phyloP scores from a whole-genome alignment of 495 filamentous ascomycete genomes.

The Trichoderma erinaceum region DNA sequence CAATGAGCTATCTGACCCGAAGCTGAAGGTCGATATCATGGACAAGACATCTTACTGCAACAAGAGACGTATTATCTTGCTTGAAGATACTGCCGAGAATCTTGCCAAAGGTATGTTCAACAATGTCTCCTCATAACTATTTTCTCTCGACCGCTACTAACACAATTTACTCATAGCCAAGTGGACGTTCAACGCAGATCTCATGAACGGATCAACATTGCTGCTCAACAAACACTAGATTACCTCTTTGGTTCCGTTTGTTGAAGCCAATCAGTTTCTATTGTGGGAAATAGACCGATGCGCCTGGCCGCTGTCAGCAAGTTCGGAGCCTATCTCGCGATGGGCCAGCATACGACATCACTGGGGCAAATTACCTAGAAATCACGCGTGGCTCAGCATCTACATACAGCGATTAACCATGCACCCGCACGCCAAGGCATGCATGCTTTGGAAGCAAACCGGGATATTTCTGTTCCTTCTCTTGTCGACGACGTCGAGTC shows the following conservation, averaged over 20 bases:
- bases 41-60: slow-evolving; percentile 97
- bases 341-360: too few relatives aligned
- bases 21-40: slow-evolving; percentile 92
- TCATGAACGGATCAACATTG: slow-evolving; percentile 23
- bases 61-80: slow-evolving; percentile 78
- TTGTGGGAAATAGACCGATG: neutral
- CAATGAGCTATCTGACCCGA: slow-evolving; percentile 61
- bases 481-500: neutral
- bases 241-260: too few relatives aligned
- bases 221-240: neutral
- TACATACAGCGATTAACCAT: neutral
- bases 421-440: neutral
- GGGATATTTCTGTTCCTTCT: neutral
- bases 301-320: neutral
- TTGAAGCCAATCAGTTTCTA: neutral
- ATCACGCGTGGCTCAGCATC: too few relatives aligned
- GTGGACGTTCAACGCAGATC: slow-evolving; percentile 44
- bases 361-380: too few relatives aligned
- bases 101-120: slow-evolving; percentile 68
- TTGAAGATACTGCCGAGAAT: slow-evolving; percentile 87
- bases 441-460: neutral
- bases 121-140: neutral
- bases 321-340: too few relatives aligned
- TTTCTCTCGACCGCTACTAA: neutral
- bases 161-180: slow-evolving; percentile 26